Percentiles rank a stretch among this genome's conserved stretches.
Evolutionary conservation across 75 land plant species (phyloP).

Genomic region (Pinus taeda): DNA sequence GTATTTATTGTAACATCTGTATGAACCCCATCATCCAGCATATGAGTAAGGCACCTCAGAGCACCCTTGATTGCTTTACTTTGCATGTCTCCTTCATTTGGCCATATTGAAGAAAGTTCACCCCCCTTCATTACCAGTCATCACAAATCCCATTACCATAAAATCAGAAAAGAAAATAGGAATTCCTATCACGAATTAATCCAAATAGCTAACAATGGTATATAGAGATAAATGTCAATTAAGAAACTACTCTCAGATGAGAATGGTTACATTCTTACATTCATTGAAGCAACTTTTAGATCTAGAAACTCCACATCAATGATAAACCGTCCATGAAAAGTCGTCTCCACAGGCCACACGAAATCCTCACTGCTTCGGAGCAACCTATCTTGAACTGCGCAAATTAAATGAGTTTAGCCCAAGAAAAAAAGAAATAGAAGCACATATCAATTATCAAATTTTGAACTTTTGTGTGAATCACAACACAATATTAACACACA

Average conservation of each 20-base stretch:
- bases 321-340: constrained; percentile 57
- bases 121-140: constrained; percentile 46
- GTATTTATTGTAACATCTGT: constrained; percentile 77
- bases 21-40: constrained; percentile 75
- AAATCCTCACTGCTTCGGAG: constrained; percentile 75
- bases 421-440: not conserved
- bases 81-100: constrained; percentile 55
- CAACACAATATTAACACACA: not conserved
- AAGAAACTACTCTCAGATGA: not conserved
- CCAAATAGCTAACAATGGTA: not conserved
- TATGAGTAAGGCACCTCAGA: constrained; percentile 57
- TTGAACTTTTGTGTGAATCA: not conserved
- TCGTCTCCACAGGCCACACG: constrained; percentile 66
- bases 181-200: not conserved
- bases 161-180: not conserved
- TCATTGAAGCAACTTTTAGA: constrained; percentile 46
- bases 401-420: constrained; percentile 1
- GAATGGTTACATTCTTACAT: constrained; percentile 40
- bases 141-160: not conserved
- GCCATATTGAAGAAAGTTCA: constrained; percentile 61
- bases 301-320: constrained; percentile 88
- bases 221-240: not conserved
- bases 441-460: not conserved
- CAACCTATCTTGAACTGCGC: constrained; percentile 67
- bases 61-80: constrained; percentile 43